phyloP scores from a whole-genome alignment of 1,139 yeast species.

The Ogataea hybrid region DNA sequence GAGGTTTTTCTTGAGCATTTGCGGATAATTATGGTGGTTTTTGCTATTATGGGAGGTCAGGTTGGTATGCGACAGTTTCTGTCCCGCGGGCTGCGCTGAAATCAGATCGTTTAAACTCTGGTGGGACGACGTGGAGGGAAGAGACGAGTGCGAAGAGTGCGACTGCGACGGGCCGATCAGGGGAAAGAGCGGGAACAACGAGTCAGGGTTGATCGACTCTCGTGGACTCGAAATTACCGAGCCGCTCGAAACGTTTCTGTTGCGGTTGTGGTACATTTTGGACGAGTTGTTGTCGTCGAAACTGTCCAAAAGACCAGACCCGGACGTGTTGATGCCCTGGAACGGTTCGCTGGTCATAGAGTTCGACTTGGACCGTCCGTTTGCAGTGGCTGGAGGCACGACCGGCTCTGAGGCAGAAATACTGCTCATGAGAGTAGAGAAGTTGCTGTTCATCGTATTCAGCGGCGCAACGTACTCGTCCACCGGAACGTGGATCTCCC shows the following conservation, averaged over 20 bases:
- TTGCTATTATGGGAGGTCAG: conserved; percentile 21
- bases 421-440: conserved; percentile 28
- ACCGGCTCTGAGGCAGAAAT: conserved; percentile 16
- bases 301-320: conserved; percentile 41
- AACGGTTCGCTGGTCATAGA: conserved; percentile 12
- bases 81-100: conserved; percentile 10
- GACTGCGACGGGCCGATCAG: conserved; percentile 43
- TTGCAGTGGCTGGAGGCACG: neutral
- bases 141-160: conserved; percentile 19
- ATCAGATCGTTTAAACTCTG: conserved; percentile 12
- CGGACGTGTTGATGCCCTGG: conserved; percentile 32
- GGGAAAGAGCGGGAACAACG: conserved; percentile 52
- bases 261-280: conserved; percentile 13
- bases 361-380: neutral
- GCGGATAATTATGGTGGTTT: conserved; percentile 10
- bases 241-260: conserved; percentile 12
- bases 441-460: conserved; percentile 34
- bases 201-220: conserved; percentile 26
- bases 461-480: conserved; percentile 41
- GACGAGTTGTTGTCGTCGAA: conserved; percentile 26
- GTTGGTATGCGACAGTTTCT: conserved; percentile 21
- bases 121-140: conserved; percentile 15
- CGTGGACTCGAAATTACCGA: conserved; percentile 18
- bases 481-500: conserved; percentile 44
- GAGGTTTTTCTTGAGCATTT: conserved; percentile 18